Base-by-base conservation (phyloP, 2,329 filamentous ascomycete species). In the Alternaria angustiovoidea region DNA sequence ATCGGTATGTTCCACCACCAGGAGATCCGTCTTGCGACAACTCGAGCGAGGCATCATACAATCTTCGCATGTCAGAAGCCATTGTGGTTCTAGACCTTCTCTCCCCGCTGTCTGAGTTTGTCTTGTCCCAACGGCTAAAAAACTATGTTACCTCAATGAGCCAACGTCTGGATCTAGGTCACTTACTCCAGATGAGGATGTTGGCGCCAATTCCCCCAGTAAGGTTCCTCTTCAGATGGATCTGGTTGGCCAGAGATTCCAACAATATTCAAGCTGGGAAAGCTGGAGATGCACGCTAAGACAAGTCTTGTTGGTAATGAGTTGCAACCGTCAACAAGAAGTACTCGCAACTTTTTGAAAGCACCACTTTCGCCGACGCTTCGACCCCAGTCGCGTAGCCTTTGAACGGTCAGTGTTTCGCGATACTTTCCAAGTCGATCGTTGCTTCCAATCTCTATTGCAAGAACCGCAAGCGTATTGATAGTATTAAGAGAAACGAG, bases 361-460 rank as follows among this genome's bases (percentile, higher is more conserved):
- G 67, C 59, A n/a, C 44, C 34, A 32, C 58, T 71, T 47, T 71
- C 62, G 12, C 32, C 16, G 7, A 65, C 66, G 24, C 63, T 65
- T n/a, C 67, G 65, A 9, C 59, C 61, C 69, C 71, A 75, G 41
- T 61, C 51, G 18, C 58, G 56, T 28, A 73, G 32, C 54, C 24
- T 32, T n/a, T 59, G 20, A 55, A 41, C 44, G 18, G 56, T 42
- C 12, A 60, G 48, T 36, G 7, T 4, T 39, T 39, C 36, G 36
- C 36, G 36, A 18, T 39, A 4, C 3, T 39, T 11, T 39, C 36
- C 39, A 42, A 24, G 46, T 7, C 7, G n/a, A n/a, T 14, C 9
- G 46, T 24, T 36, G n/a, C 44, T 52, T 14, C 20, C 30, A 28
- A 12, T 20, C 7, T 42, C 60, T 1, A 75, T 52, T 2, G 63